These are phyloP conservation scores for Gentiana straminea DNA, from an alignment of 257 asterid species.

Conservation along the genomic window DNA sequence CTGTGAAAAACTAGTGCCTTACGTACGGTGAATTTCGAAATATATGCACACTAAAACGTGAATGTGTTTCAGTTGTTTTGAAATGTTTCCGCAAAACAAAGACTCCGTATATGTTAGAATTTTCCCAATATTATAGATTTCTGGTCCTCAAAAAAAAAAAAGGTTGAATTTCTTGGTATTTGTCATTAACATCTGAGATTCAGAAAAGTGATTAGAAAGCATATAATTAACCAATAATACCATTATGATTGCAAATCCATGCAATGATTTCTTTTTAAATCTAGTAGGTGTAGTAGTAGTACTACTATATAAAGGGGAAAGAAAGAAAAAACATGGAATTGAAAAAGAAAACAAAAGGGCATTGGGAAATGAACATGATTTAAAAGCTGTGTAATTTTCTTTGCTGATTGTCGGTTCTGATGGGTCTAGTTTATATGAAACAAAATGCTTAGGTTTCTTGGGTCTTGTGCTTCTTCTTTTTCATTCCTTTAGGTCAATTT, in stretches of 20 bases:
- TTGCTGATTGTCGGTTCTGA: constrained; percentile 81
- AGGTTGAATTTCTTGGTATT: not conserved
- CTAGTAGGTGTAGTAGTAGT: not conserved
- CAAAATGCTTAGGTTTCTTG: constrained; percentile 38
- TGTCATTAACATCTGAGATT: not conserved
- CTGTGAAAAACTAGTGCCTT: too few relatives aligned
- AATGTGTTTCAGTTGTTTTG: too few relatives aligned
- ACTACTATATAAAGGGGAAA: not conserved
- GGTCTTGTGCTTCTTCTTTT: constrained; percentile 48
- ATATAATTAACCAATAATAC: constrained; percentile 13
- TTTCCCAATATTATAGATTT: too few relatives aligned
- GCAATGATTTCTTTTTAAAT: constrained; percentile 1
- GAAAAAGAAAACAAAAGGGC: constrained; percentile 32
- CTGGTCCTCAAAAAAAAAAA: not conserved
- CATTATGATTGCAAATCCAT: constrained; percentile 15
- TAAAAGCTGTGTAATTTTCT: constrained; percentile 58
- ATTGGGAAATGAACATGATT: constrained; percentile 75
- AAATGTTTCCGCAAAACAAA: too few relatives aligned
- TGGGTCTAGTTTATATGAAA: constrained; percentile 19
- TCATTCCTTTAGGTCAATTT: constrained; percentile 19
- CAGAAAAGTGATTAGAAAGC: constrained; percentile 9
- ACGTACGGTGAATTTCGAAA: too few relatives aligned
- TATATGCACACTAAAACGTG: too few relatives aligned
- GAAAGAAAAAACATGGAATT: not conserved
- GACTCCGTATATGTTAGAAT: too few relatives aligned